phyloP scores from a whole-genome alignment of 805 yeast species.

The Sungouiella blattae region DNA sequence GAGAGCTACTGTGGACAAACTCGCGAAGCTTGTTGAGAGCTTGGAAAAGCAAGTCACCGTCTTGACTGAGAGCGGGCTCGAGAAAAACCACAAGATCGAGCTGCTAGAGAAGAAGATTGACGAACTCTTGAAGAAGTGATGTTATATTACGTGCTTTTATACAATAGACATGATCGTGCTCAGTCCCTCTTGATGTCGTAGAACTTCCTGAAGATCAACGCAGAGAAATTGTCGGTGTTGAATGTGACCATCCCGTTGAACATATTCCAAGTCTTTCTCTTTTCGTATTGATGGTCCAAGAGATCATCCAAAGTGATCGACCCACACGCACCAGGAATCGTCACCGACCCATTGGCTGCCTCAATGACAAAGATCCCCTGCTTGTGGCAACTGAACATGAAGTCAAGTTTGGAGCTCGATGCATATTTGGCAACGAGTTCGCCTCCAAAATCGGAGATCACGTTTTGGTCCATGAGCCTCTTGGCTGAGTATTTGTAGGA shows the following conservation, averaged over 20 bases:
- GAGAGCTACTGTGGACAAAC: constrained; percentile 67
- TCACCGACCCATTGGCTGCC: constrained; percentile 68
- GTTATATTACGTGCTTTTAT: neutral
- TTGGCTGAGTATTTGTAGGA: constrained; percentile 74
- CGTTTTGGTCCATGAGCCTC: constrained; percentile 68
- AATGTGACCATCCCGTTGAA: constrained; percentile 69
- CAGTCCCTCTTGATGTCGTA: constrained; percentile 48
- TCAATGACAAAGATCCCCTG: constrained; percentile 73
- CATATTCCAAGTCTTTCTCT: constrained; percentile 47
- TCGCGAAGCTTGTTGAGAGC: constrained; percentile 53
- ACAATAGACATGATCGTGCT: neutral
- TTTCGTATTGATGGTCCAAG: constrained; percentile 70
- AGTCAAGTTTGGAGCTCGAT: constrained; percentile 62
- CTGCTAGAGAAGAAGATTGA: constrained; percentile 62
- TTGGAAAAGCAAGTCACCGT: constrained; percentile 55
- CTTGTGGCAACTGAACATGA: constrained; percentile 72
- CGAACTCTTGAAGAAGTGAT: constrained; percentile 24
- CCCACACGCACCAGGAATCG: constrained; percentile 55
- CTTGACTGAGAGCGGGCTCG: constrained; percentile 51
- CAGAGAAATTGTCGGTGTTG: constrained; percentile 63
- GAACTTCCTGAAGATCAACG: constrained; percentile 71
- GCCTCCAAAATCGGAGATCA: constrained; percentile 60
- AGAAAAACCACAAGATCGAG: constrained; percentile 60
- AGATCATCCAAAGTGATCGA: constrained; percentile 68
- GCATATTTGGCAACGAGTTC: constrained; percentile 33